A percentile compares a stretch with the other conserved stretches of the same genome.
Conservation (phyloP, 2,329 filamentous ascomycete genomes). For the Pseudodiploospora longispora region DNA sequence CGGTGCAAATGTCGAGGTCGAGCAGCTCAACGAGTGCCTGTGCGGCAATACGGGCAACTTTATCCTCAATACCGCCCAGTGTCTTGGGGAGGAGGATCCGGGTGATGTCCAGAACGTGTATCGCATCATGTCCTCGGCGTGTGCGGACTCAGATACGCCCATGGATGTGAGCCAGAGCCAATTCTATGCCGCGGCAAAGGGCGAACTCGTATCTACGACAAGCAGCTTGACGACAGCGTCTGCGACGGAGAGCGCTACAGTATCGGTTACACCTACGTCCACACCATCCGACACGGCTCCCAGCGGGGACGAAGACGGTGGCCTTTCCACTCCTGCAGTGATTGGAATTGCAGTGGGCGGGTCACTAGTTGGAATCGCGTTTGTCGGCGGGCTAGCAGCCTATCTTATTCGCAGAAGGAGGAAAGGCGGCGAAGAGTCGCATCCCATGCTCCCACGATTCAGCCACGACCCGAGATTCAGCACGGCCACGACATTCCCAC, state of each 20-base stretch:
- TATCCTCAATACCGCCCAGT: constrained; percentile 37
- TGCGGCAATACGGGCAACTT: constrained; percentile 43
- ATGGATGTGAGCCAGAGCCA: constrained; percentile 30
- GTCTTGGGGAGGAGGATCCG: constrained; percentile 29
- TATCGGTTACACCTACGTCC: constrained; percentile 3
- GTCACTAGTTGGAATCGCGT: constrained; percentile 19
- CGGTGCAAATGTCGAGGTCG: constrained; percentile 25
- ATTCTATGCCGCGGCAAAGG: constrained; percentile 2
- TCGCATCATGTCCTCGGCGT: constrained; percentile 34
- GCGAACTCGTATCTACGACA: background rate
- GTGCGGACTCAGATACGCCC: constrained; percentile 34
- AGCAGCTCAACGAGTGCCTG: constrained; percentile 39
- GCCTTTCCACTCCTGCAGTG: constrained; percentile 28
- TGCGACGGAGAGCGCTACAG: constrained; percentile 3
- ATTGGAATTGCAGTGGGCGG: constrained; percentile 33
- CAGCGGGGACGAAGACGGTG: constrained; percentile 6
- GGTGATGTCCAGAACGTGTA: constrained; percentile 35
- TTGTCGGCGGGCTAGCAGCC: constrained; percentile 16
- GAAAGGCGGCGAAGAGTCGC: constrained; percentile 18
- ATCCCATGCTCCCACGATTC: constrained; percentile 21
- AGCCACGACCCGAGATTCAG: constrained; percentile 9
- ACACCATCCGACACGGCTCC: constrained; percentile 2
- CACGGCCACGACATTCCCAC: constrained; percentile 12
- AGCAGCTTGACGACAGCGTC: constrained; percentile 5
- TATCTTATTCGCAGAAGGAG: constrained; percentile 21